Base-by-base conservation (phyloP, 1,284 basidiomycete species). In the Trametes pubescens region DNA sequence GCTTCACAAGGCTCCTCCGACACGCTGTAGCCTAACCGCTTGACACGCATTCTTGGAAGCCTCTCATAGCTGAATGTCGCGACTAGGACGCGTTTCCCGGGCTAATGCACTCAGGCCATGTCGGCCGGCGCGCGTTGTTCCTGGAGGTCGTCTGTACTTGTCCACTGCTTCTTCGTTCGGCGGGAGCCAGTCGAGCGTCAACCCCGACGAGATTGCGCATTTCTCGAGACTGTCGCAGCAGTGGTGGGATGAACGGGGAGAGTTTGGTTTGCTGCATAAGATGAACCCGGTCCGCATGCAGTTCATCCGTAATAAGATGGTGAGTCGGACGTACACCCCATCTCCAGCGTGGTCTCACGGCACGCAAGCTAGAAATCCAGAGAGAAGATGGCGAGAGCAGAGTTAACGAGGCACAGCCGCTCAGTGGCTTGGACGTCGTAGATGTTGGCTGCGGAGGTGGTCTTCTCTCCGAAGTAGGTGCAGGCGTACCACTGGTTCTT, bases 161-260 rank as follows among this genome's bases (percentile, higher is more conserved):
- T 38, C 46, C 21, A 49, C 37, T 9, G 21, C 51, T n/a, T 26
- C 47, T n/a, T 40, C 35, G 21, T 10, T 11, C n/a, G 10, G 13
- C 32, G 51, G 46, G 22, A 44, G 22, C 7, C 63, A 65, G 47
- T 74, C 73, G 11, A 84, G 84, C 4, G 84, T 95, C 72, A 96
- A 96, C 74, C 74, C 83, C 1, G 84, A 84, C 58, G 96, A 99
- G 77, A 93, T 99, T 57, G 90, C 92, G 0, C 95, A 96, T 77
- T 99, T 99, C 77, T 96, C 96, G 4, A 85, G 86, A 38, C 87
- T 99, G 1, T 95, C 95, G 0, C 90, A 93, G 26, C 85, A 93
- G 73, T 99, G 98, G 98, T 99, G 98, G 98, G 90, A 98, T 77
- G 94, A 98, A 74, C 84, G 84, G 34, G 96, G 97, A 70, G 96